A percentile compares a stretch with the other conserved stretches of the same genome.
Conservation (phyloP, 2,329 filamentous ascomycete species). For the Ceratocystis lukuohia region DNA sequence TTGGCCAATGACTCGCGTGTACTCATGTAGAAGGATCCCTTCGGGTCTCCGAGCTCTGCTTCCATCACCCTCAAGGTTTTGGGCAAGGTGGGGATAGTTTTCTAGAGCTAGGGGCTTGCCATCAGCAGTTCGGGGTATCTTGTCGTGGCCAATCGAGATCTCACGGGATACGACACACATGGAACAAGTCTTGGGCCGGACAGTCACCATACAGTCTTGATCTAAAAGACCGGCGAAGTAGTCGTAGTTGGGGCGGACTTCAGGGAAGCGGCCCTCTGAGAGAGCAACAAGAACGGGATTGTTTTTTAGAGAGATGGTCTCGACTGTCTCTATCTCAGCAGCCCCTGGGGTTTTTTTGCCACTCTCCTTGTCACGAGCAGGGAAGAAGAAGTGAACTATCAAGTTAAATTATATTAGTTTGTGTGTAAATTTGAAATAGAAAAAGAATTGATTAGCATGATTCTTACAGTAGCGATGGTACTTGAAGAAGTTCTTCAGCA, state of each 20-base stretch:
- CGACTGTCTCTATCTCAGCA: constrained; percentile 23
- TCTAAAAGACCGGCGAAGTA: constrained; percentile 45
- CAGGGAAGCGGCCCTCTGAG: constrained; percentile 42
- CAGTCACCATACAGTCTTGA: constrained; percentile 39
- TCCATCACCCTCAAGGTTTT: constrained; percentile 40
- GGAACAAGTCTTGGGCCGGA: constrained; percentile 46
- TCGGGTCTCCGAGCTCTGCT: constrained; percentile 39
- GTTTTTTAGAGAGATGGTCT: constrained; percentile 47
- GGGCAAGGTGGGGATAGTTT: constrained; percentile 44
- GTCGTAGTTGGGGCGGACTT: constrained; percentile 47
- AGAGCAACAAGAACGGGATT: constrained; percentile 51
- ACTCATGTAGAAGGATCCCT: constrained; percentile 43
- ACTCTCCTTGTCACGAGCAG: constrained; percentile 40
- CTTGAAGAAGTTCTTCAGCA: constrained; percentile 53
- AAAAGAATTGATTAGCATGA: constrained; percentile 18
- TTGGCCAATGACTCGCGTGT: constrained; percentile 41
- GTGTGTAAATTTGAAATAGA: neutral
- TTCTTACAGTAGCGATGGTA: constrained; percentile 49
- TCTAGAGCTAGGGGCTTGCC: constrained; percentile 32
- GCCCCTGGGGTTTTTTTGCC: constrained; percentile 30
- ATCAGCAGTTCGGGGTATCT: constrained; percentile 32
- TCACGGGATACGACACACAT: constrained; percentile 43
- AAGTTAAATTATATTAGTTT: neutral
- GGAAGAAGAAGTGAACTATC: constrained; percentile 48
- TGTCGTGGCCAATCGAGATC: constrained; percentile 38